Evolutionary conservation across 2,329 filamentous ascomycete genomes (phyloP).

Genomic region (Colletotrichum kahawae): DNA sequence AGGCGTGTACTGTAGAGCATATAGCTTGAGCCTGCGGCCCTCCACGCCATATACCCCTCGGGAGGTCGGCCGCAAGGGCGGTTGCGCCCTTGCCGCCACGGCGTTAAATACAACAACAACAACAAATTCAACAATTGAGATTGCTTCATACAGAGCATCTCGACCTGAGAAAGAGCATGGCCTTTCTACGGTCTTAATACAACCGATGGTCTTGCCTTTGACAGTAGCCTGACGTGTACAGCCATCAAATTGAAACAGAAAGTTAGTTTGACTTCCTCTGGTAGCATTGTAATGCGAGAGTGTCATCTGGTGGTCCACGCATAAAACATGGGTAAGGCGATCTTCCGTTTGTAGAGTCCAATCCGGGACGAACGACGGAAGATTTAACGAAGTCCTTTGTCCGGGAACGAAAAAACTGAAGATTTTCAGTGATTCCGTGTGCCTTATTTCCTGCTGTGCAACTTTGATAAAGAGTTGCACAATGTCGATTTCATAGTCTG

Average conservation of each 20-base stretch:
- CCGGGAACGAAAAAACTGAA: background rate
- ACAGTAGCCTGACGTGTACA: background rate
- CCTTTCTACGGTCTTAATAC: too few species aligned
- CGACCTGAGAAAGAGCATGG: background rate
- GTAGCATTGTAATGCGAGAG: background rate
- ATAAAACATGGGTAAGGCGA: background rate
- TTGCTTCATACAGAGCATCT: background rate
- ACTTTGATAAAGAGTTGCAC: background rate
- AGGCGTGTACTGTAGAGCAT: too few species aligned
- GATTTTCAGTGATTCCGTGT: background rate
- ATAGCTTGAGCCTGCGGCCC: too few species aligned
- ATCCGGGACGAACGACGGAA: background rate
- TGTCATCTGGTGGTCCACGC: background rate
- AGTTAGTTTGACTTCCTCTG: background rate
- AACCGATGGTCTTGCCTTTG: too few species aligned
- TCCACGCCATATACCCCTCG: too few species aligned
- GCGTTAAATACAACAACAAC: background rate
- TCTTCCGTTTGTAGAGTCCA: background rate
- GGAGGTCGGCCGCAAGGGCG: too few species aligned
- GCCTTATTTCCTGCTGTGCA: background rate
- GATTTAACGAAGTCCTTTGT: too few species aligned
- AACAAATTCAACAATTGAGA: background rate
- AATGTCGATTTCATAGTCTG: background rate
- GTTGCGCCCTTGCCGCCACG: too few species aligned
- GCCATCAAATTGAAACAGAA: background rate